These are phyloP conservation scores for Phyllostachys edulis DNA, from an alignment of 176 grass and related monocot genomes.

Conservation along the genomic window DNA sequence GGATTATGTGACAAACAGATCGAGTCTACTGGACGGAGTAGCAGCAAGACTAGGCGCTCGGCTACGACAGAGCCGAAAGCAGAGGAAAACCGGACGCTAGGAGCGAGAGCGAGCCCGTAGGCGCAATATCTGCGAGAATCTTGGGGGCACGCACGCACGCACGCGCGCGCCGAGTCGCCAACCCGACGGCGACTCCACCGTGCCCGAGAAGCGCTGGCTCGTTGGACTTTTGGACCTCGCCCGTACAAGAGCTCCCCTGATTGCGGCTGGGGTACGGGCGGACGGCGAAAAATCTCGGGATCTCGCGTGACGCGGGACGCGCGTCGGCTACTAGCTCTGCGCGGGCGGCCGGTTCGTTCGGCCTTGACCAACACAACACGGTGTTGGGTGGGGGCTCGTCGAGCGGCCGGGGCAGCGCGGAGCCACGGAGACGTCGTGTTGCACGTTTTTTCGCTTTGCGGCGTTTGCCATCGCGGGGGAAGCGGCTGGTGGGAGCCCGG, in stretches of 20 bases:
- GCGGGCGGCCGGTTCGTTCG: background rate
- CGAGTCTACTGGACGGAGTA: background rate
- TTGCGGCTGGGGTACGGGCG: background rate
- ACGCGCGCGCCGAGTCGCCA: background rate
- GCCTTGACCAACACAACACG: conserved; percentile 19
- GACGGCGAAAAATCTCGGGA: background rate
- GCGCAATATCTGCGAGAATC: conserved; percentile 27
- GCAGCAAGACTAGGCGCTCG: background rate
- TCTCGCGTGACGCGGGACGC: background rate
- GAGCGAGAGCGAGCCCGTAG: background rate
- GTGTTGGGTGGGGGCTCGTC: background rate
- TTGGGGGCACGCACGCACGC: conserved; percentile 22
- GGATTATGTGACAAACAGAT: background rate
- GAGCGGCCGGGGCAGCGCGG: background rate
- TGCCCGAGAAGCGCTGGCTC: background rate
- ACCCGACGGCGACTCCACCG: background rate
- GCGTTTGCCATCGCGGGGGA: background rate
- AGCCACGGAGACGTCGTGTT: background rate
- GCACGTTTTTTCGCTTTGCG: conserved; percentile 31
- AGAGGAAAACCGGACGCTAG: background rate
- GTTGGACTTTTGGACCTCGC: background rate
- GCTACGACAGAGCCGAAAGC: conserved; percentile 27
- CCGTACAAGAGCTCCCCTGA: background rate
- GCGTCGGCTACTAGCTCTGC: background rate
- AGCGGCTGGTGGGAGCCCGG: background rate